Evolutionary conservation across 164 flowering plant genomes (phyloP), one percentile per base, ranked within the genome.

Genomic region (Magnolia sinica): DNA sequence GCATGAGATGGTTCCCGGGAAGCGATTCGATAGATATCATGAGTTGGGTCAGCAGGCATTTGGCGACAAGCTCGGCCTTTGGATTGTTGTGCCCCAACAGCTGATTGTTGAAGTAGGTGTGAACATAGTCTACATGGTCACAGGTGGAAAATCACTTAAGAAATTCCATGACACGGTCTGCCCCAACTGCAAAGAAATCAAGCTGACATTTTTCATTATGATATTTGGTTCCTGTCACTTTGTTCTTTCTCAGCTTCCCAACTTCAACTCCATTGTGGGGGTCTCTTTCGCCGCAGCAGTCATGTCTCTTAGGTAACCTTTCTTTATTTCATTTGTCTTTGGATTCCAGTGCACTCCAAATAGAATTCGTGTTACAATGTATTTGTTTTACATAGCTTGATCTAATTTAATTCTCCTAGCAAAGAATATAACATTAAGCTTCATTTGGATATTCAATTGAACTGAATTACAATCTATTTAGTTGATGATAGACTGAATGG

Each of bases 1-100:
- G 89, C 91, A 91, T 61, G 93, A 91, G 73, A 82, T 85, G 75
- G 91, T 85, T 5, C 86, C 89, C 2, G 93, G 93, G 13, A 87
- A 86, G 81, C 75, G 92, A 63, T 86, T 89, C 11, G 91, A 91
- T 22, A 78, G 92, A 63, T 88, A 87, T 74, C 89, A 88, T 27
- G 93, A 90, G 68, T 63, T 90, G n/a, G 90, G 93, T 1, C 90
- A 91, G 71, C 81, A 88, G 7, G 90, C 91, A 14, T 87, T 91
- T 16, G 93, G 93, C 0, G 86, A 86, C 50, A 88, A 86, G 74
- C 85, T 87, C 3, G 90, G 93, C 8, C 83, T 86, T 0, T 88
- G 83, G 82, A 76, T 89, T 0, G 89, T 88, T 31, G 89, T 89
- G 18, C 91, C 91, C 1, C 90, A 85, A 61, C 93, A 89, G 68